Evolutionary conservation across 2,329 filamentous ascomycete species (phyloP).

Genomic region (Neonectria magnoliae): DNA sequence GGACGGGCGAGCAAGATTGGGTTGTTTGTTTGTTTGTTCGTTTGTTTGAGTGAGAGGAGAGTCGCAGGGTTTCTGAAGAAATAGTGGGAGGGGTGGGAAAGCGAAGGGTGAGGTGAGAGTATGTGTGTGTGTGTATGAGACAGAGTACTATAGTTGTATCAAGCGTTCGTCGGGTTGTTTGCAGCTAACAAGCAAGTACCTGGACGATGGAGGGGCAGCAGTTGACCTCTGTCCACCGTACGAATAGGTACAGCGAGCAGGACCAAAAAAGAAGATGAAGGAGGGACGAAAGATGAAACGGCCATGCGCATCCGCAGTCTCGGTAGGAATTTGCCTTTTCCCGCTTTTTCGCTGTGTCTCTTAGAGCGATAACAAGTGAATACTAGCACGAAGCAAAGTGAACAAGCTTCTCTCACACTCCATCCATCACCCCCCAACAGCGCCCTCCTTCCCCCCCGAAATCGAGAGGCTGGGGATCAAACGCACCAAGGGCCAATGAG

Average conservation of each 20-base stretch:
- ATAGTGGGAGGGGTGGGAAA: background rate
- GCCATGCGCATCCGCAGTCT: background rate
- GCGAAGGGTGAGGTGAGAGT: background rate
- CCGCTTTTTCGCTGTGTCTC: background rate
- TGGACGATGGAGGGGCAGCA: background rate
- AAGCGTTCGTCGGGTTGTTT: conserved; percentile 5
- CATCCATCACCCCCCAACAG: background rate
- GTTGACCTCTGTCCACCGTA: background rate
- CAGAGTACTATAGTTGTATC: background rate
- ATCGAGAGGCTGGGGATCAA: conserved; percentile 3
- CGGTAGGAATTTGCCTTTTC: conserved; percentile 3
- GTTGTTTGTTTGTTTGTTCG: too few species aligned
- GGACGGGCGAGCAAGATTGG: background rate
- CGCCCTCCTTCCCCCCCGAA: background rate
- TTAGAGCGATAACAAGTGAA: conserved; percentile 16
- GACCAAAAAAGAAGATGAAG: conserved; percentile 9
- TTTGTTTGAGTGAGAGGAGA: background rate
- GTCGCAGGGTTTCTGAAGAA: too few species aligned
- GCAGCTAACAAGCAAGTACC: conserved; percentile 8
- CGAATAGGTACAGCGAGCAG: background rate
- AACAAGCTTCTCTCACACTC: background rate
- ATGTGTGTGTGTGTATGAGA: conserved; percentile 10
- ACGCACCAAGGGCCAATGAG: conserved; percentile 31
- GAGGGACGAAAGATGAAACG: conserved; percentile 19
- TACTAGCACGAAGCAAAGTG: background rate